Evolutionary conservation across 2,329 filamentous ascomycete genomes (phyloP).

Genomic region (Colletotrichum gigasporum): DNA sequence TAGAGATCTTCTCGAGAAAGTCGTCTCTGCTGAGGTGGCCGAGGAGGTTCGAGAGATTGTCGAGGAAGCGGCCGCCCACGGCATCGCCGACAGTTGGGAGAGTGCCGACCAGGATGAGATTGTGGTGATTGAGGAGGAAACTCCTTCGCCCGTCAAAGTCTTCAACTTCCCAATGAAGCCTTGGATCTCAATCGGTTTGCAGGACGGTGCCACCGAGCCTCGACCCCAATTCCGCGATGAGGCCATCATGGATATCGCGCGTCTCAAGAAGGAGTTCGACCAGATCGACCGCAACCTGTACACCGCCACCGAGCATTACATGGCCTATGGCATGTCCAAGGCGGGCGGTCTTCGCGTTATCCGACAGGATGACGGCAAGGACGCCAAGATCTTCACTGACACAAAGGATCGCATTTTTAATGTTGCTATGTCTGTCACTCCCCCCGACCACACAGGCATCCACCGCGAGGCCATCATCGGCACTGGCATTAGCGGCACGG

Average conservation of each 20-base stretch:
- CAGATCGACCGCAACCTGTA: constrained; percentile 95
- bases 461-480: constrained; percentile 86
- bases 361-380: constrained; percentile 90
- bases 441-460: constrained; percentile 61
- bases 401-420: constrained; percentile 96
- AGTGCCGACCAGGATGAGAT: constrained; percentile 80
- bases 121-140: constrained; percentile 72
- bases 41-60: constrained; percentile 59
- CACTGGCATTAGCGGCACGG: constrained; percentile 91
- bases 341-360: constrained; percentile 93
- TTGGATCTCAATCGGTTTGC: constrained; percentile 88
- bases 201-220: constrained; percentile 62
- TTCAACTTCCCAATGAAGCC: constrained; percentile 98
- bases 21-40: constrained; percentile 60
- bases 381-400: constrained; percentile 91
- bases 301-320: constrained; percentile 88
- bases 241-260: constrained; percentile 89
- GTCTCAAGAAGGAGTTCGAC: constrained; percentile 97
- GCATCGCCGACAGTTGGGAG: constrained; percentile 89
- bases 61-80: constrained; percentile 65
- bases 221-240: constrained; percentile 78
- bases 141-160: constrained; percentile 75
- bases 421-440: constrained; percentile 80
- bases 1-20: constrained; percentile 61
- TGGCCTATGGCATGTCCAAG: constrained; percentile 93